Evolutionary conservation across 1,139 yeast species (phyloP).

Genomic region (Candida tetrigidarum): DNA sequence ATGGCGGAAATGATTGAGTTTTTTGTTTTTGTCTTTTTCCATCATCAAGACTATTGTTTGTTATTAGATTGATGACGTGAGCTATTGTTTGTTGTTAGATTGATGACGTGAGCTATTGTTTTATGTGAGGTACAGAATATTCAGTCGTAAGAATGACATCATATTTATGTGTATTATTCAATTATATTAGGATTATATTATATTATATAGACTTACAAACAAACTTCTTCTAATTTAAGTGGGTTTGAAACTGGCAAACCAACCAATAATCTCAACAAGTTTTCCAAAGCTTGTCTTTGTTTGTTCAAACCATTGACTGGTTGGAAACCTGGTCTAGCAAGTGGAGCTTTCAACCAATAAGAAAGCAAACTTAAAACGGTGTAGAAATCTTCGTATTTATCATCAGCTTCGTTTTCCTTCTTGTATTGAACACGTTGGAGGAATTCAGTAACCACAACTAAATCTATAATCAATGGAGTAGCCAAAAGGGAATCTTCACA

Average conservation of each 20-base stretch:
- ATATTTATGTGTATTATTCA: too few species aligned
- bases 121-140: too few species aligned
- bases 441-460: conserved; percentile 89
- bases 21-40: too few species aligned
- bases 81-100: too few species aligned
- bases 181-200: too few species aligned
- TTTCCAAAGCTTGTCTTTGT: conserved; percentile 78
- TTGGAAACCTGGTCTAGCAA: conserved; percentile 88
- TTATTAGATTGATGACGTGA: too few species aligned
- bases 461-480: conserved; percentile 90
- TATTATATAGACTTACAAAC: too few species aligned
- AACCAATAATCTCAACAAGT: conserved; percentile 5
- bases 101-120: too few species aligned
- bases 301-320: conserved; percentile 94
- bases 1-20: too few species aligned
- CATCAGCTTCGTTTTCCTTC: conserved; percentile 36
- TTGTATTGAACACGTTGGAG: conserved; percentile 83
- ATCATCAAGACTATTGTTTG: too few species aligned
- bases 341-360: conserved; percentile 97
- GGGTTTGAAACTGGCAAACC: conserved; percentile 4
- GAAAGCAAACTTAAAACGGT: conserved; percentile 86
- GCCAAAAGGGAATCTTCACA: conserved; percentile 97
- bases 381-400: conserved; percentile 69
- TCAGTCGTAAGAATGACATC: too few species aligned
- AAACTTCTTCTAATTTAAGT: conserved; percentile 3